phyloP scores from a whole-genome alignment of 2,329 filamentous ascomycete genomes.

The Pyrenochaeta sp. region DNA sequence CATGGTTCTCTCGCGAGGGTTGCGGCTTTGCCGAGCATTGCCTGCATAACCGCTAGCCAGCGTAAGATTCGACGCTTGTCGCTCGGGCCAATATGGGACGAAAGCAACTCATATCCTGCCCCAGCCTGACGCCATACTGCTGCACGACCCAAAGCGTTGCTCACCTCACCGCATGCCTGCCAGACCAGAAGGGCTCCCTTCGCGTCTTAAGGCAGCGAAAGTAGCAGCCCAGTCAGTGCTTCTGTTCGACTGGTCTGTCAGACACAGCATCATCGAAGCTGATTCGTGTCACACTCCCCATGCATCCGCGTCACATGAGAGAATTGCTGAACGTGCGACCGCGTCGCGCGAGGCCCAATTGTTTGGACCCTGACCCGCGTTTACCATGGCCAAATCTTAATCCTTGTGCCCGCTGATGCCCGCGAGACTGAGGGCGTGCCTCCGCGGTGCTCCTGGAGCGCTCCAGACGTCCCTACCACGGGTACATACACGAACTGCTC shows the following conservation, averaged over 20 bases:
- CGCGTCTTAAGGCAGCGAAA: slow-evolving; percentile 1
- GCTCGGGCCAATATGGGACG: slow-evolving; percentile 39
- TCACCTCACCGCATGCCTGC: slow-evolving; percentile 10
- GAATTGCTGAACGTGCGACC: slow-evolving; percentile 25
- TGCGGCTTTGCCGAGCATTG: slow-evolving; percentile 31
- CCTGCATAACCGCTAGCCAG: slow-evolving; percentile 31
- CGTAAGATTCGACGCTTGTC: slow-evolving; percentile 32
- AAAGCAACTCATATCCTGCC: slow-evolving; percentile 17
- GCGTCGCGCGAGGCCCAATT: slow-evolving; percentile 12
- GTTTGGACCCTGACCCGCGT: slow-evolving; percentile 31
- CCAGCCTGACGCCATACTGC: slow-evolving; percentile 33
- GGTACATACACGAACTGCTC: slow-evolving; percentile 9
- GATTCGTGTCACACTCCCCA: slow-evolving; percentile 15
- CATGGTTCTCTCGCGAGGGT: slow-evolving; percentile 20
- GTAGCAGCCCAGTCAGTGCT: background rate
- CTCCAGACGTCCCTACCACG: background rate
- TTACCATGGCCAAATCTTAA: slow-evolving; percentile 20
- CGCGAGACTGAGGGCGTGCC: background rate
- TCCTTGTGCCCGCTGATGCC: slow-evolving; percentile 6
- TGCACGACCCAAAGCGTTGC: slow-evolving; percentile 21
- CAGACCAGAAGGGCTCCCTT: background rate
- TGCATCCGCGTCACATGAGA: slow-evolving; percentile 28
- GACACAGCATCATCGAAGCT: background rate
- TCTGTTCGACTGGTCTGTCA: slow-evolving; percentile 3
- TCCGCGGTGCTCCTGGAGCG: background rate